Evolutionary conservation across 305 asterid genomes (phyloP), one percentile per base, ranked within the genome.

Genomic region (Fraxinus greggii): DNA sequence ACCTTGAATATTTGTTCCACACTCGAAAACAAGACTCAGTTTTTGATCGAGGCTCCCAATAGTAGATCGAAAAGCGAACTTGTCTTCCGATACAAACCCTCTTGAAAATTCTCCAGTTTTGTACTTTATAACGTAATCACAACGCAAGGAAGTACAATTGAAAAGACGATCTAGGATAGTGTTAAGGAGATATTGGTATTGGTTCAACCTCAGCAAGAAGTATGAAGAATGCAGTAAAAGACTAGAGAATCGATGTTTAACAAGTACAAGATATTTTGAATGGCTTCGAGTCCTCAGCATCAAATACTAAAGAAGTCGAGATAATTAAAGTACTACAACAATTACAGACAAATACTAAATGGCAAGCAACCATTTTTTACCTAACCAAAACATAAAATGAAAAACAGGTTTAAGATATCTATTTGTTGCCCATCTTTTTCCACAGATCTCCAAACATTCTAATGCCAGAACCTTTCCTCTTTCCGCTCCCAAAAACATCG

Each of bases 391-490:
- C 75, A 78, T 31, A 7, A 77, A 7, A 61, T 1, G 35, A 33
- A 78, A 23, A 51, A 13, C 31, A 29, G 13, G 19, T 51, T 82
- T 12, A 45, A 19, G n/a, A 13, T 28, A 33, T 48, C 90, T 90
- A 93, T 77, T 94, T 95, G 78, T 92, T 92, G 29, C 95, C 93
- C 89, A 88, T 96, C 95, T 88, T 96, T 82, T 86, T 96, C 98
- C 98, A 96, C 82, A 95, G 86, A 70, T 95, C 98, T 72, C 97
- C 99, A 83, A 96, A 89, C 94, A 87, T 93, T 86, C 78, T 92
- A 36, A 94, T 92, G 19, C 99, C 98, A 3, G 95, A 88, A 75
- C 94, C 92, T 83, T 85, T 94, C 84, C 91, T 91, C 88, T 92
- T 96, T 1, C 93, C 97, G 31, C 91, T 87, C 12, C 90, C 94